These are phyloP conservation scores for Elsinoe australis DNA, from an alignment of 2,329 filamentous ascomycete genomes.

Conservation along the genomic window DNA sequence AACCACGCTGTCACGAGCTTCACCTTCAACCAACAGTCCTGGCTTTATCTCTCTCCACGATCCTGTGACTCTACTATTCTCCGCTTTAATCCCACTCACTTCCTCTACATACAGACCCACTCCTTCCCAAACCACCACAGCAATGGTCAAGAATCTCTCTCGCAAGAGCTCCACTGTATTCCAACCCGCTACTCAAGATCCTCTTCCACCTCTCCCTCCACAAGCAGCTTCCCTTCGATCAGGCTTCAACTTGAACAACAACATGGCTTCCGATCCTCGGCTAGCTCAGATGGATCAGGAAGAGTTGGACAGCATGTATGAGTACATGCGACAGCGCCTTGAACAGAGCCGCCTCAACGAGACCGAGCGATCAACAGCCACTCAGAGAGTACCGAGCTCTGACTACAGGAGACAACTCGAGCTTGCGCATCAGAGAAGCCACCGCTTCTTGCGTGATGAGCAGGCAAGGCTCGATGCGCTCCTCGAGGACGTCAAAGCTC, in stretches of 20 bases:
- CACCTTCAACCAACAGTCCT: no score
- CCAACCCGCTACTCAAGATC: conserved; percentile 2
- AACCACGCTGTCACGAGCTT: no score
- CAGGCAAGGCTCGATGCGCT: conserved; percentile 13
- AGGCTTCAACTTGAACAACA: conserved; percentile 7
- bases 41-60: no score
- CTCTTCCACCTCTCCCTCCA: conserved; percentile 9
- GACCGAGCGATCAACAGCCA: no score
- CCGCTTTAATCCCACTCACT: no score
- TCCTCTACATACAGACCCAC: not conserved
- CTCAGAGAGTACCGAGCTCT: no score
- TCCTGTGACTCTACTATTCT: no score
- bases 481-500: conserved; percentile 14
- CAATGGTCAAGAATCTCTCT: conserved; percentile 18
- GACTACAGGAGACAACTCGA: conserved; percentile 8
- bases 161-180: conserved; percentile 16
- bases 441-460: conserved; percentile 12
- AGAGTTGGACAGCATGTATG: conserved; percentile 15
- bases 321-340: conserved; percentile 11
- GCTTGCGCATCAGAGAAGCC: conserved; percentile 10
- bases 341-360: conserved; percentile 8
- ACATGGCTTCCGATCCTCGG: conserved; percentile 1
- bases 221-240: conserved; percentile 13
- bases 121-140: not conserved
- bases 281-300: not conserved